Base-by-base conservation (phyloP, 306 rosid genomes). In the Herpetospermum pedunculosum region DNA sequence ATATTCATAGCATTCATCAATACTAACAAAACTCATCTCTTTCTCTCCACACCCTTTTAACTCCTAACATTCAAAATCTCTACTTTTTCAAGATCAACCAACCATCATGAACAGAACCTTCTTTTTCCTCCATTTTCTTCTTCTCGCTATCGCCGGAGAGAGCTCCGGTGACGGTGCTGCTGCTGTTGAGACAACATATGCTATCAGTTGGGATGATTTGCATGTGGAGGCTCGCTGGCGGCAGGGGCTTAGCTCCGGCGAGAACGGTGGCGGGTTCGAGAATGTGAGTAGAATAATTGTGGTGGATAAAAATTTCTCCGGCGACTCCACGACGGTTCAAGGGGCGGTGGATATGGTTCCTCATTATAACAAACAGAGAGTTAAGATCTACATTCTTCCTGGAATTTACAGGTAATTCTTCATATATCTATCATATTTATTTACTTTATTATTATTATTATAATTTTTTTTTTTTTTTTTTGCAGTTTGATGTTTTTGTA, bases 261-360 rank as follows among this genome's bases (percentile, higher is more conserved):
- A 77, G 23, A n/a, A n/a, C n/a, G n/a, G n/a, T n/a, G n/a, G n/a
- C n/a, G 41, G 52, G 68, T 6, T 13, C 7, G 28, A 34, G 8
- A 43, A 67, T 0, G 78, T 75, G 15, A 46, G 79, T 5, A 44
- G 83, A 37, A 63, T 89, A 8, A 85, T 94, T 58, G 83, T 87
- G 53, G 99, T 94, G 38, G 89, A 89, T 55, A 81, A 81, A 30
- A 68, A 80, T 72, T 92, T 95, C 0, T 60, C 63, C 19, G 97
- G 99, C 47, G 80, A 91, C 69, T 91, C 96, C 2, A 37, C 52
- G 16, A 94, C 99, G 49, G 89, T 94, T 82, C 97, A 91, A 83
- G 97, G 90, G 32, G 98, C 97, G 0, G 88, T 91, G 49, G 88
- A 94, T 72, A 71, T 91, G 91, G 88, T 91, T 80, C 95, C 97